These are phyloP conservation scores for Erodium maritimum DNA, from an alignment of 345 rosid species.

Conservation along the genomic window DNA sequence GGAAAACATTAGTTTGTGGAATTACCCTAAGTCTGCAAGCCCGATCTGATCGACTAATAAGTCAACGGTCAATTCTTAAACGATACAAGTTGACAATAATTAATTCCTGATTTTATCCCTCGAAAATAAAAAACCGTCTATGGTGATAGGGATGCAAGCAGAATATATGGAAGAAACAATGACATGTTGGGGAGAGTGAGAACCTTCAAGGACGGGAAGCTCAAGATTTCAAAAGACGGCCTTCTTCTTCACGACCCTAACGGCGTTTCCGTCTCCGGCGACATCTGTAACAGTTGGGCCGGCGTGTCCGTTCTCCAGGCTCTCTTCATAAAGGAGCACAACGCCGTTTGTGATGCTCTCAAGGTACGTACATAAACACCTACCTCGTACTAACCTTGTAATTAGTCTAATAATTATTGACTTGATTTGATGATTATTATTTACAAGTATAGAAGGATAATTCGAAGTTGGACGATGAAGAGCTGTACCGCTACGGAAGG, in stretches of 20 bases:
- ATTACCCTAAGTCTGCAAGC: too few species aligned
- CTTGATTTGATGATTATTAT: too few species aligned
- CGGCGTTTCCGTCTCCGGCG: constrained; percentile 64
- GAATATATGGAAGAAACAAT: constrained; percentile 54
- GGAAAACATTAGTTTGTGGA: too few species aligned
- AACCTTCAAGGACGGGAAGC: constrained; percentile 60
- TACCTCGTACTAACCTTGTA: too few species aligned
- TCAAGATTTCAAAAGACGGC: constrained; percentile 40
- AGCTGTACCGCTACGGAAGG: constrained; percentile 50
- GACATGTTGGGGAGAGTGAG: constrained; percentile 58
- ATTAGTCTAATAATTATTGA: too few species aligned
- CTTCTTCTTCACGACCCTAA: constrained; percentile 48
- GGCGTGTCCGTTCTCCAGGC: constrained; percentile 67
- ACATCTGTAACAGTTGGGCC: constrained; percentile 69
- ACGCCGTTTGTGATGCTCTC: too few species aligned
- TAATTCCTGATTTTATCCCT: too few species aligned
- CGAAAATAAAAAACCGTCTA: too few species aligned
- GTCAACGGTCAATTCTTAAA: too few species aligned
- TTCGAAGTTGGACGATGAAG: constrained; percentile 51
- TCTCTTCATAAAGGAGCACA: constrained; percentile 60
- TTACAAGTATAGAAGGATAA: constrained; percentile 41
- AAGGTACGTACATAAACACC: too few species aligned
- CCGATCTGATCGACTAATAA: too few species aligned
- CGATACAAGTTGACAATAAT: too few species aligned
- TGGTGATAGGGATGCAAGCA: constrained; percentile 85